Base-by-base conservation (phyloP, 2,329 filamentous ascomycete species). In the Colletotrichum camelliae region DNA sequence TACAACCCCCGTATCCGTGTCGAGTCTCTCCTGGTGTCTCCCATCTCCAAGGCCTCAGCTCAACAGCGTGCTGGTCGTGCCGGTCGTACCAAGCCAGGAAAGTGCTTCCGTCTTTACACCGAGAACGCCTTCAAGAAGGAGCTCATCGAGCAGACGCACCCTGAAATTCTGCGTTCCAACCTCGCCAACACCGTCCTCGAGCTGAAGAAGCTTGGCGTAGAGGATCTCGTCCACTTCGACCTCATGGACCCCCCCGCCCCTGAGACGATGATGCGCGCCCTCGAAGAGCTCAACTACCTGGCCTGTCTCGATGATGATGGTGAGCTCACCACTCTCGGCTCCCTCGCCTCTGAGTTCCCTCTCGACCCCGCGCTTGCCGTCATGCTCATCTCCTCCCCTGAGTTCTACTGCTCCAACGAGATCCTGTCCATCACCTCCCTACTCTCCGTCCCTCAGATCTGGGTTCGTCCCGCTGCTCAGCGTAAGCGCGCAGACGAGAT, bases 351-450 rank as follows among this genome's bases (percentile, higher is more conserved):
- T 5, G 96, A 98, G 79, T 99, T 98, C 82, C 97, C 97, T 43
- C 91, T 99, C 27, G 97, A 99, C 83, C 97, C 97, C 2, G 93
- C 96, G 1, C 89, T 99, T 39, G 97, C 97, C 1, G 97, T 99
- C 77, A 98, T 99, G 97, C 91, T 99, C 74, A 98, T 99, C 84
- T 96, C 94, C 13, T 98, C 96, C 9, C 96, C 97, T 13, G 97
- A 99, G 82, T 99, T 99, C 86, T 98, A 97, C 87, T 99, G 97
- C 89, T 98, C 96, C 61, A 98, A 98, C 85, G 97, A 99, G 88
- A 97, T 99, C 55, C 90, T 99, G 16, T 98, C 97, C 57, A 94
- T 99, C 80, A 98, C 96, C 1, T 94, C 97, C 1, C 91, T 99
- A 13, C 92, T 99, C 24, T 98, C 96, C 0, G 97, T 98, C 13